These are phyloP conservation scores for Didymella pomorum DNA, from an alignment of 2,329 filamentous ascomycete species.

Conservation along the genomic window DNA sequence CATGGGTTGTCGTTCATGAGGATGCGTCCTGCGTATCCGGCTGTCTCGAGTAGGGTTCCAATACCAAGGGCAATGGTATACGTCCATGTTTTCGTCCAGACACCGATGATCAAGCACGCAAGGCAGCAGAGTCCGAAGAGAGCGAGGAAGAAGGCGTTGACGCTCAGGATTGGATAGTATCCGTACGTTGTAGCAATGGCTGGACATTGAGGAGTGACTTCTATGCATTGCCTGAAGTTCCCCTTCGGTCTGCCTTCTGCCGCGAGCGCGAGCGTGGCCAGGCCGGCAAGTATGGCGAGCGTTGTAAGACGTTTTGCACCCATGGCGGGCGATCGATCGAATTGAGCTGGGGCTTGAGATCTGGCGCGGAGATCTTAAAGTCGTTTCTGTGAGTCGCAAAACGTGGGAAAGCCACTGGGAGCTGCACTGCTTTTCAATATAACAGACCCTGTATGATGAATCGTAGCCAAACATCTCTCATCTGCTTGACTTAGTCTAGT, in stretches of 20 bases:
- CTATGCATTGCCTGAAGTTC: constrained; percentile 34
- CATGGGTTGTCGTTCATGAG: constrained; percentile 55
- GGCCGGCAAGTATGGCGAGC: constrained; percentile 5
- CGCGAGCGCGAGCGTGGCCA: constrained; percentile 16
- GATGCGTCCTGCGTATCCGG: constrained; percentile 55
- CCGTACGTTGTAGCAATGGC: constrained; percentile 51
- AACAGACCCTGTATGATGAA: constrained; percentile 7
- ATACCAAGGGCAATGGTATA: constrained; percentile 53
- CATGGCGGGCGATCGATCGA: constrained; percentile 4
- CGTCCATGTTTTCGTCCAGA: constrained; percentile 49
- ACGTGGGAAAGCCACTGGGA: constrained; percentile 1
- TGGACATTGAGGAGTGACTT: constrained; percentile 39
- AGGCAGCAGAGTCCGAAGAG: constrained; percentile 34
- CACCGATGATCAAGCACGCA: constrained; percentile 27
- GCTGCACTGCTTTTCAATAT: constrained; percentile 14
- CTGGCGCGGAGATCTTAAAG: constrained; percentile 1
- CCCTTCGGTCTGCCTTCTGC: constrained; percentile 31
- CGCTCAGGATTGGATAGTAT: constrained; percentile 50
- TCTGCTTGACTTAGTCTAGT: constrained; percentile 9
- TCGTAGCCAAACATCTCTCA: constrained; percentile 6
- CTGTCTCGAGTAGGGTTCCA: constrained; percentile 53
- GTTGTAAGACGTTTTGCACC: constrained; percentile 8
- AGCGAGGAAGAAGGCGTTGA: constrained; percentile 50
- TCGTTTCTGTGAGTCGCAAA: neutral
- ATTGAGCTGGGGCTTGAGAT: neutral